Evolutionary conservation across 768 basidiomycete species (phyloP), one percentile per base, ranked within the genome.

Genomic region (Leccinum ochraceum): DNA sequence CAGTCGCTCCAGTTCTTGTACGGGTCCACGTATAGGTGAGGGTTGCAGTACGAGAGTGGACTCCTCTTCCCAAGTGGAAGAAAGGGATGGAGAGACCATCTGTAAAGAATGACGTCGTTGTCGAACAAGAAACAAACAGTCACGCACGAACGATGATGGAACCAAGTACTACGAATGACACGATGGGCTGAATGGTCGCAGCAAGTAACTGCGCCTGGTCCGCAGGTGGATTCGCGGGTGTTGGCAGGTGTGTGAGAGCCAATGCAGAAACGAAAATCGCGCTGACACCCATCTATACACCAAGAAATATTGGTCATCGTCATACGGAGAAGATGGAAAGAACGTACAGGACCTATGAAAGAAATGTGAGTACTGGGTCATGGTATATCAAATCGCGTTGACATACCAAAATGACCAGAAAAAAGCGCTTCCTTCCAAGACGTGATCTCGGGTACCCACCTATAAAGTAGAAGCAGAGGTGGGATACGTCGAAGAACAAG

Each of bases 371-470:
- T 16, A 20, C 28, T 22, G 6, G 30, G 37, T 36, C 54, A 6
- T 50, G 37, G 17, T 59, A 20, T 2, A 54, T 34, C 0, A 24
- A 22, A 39, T 39, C 8, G 13, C 8, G 70, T 75, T 49, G 14
- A 36, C 69, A 14, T 67, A 85, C 89, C 95, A 71, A 96, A 98
- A 78, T 97, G 95, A 3, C 96, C 96, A 5, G 83, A 86, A 71
- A 98, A 97, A 4, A 94, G 63, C 0, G 96, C 95, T 75, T 98
- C 94, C 50, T 83, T 80, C 87, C 94, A 91, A 22, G 83, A 86
- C 42, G 75, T 73, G 65, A 98, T 91, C 72, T 98, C 95, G 0
- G 95, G 96, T 14, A 97, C 84, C 82, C 86, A 92, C 61, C 76
- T 83, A 67, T 95, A 95, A 3, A 97, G 77, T 3, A 86, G 66